Conservation (phyloP, 1,284 basidiomycete genomes). For the Fomitopsis schrenkii region DNA sequence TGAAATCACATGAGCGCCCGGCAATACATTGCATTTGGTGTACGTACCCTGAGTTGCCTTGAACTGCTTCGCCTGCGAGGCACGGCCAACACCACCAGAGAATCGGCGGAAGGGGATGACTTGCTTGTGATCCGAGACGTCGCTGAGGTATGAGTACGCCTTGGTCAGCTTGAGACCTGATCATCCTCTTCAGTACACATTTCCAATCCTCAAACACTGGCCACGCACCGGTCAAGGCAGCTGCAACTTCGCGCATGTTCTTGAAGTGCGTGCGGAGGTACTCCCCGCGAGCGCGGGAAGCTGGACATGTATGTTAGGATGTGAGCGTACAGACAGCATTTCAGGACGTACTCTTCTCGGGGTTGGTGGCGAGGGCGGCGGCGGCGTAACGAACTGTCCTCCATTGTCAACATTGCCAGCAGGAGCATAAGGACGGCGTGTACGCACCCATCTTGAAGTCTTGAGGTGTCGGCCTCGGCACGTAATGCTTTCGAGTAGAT, state of each 20-base stretch:
- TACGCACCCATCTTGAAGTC: constrained; percentile 69
- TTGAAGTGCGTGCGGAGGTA: constrained; percentile 99
- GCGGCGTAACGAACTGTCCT: constrained; percentile 85
- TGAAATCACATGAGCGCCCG: constrained; percentile 27
- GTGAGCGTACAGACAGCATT: constrained; percentile 4
- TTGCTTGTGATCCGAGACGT: constrained; percentile 97
- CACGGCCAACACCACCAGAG: constrained; percentile 95
- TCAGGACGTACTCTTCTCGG: constrained; percentile 80
- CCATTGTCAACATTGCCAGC: constrained; percentile 13
- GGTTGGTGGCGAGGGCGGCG: constrained; percentile 80
- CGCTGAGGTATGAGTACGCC: constrained; percentile 92
- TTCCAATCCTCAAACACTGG: background rate
- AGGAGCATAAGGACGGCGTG: constrained; percentile 16
- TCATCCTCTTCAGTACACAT: constrained; percentile 11
- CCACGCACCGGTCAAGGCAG: constrained; percentile 75
- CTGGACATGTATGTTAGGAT: constrained; percentile 35
- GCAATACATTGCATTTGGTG: background rate
- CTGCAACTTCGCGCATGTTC: constrained; percentile 98
- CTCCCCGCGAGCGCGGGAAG: constrained; percentile 90
- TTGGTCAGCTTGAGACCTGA: constrained; percentile 92
- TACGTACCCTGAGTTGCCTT: constrained; percentile 90
- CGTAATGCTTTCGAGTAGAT: constrained; percentile 17
- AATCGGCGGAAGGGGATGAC: constrained; percentile 97
- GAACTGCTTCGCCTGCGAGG: constrained; percentile 97
- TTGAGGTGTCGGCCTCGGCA: constrained; percentile 28